Percentiles rank a stretch among this genome's conserved stretches.
phyloP scores from a whole-genome alignment of 2,329 filamentous ascomycete species.

The Scytalidium sp. region DNA sequence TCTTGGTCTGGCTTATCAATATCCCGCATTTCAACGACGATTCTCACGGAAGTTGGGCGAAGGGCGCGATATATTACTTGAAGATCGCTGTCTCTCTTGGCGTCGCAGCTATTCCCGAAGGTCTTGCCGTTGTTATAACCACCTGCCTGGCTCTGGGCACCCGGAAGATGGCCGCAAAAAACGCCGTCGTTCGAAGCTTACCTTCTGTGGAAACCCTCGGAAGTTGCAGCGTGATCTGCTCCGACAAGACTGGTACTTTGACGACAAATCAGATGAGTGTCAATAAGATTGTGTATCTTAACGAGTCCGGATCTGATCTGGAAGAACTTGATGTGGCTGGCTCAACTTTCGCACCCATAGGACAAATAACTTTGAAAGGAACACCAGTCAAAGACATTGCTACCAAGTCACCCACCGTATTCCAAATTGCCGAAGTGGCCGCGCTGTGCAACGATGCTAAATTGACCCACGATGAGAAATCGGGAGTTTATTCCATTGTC shows the following conservation, averaged over 20 bases:
- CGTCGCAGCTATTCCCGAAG: conserved; percentile 96
- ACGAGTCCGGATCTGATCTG: conserved; percentile 67
- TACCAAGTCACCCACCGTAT: conserved; percentile 70
- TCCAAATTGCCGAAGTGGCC: conserved; percentile 70
- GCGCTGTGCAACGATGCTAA: conserved; percentile 87
- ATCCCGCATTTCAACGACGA: conserved; percentile 96
- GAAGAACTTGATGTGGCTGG: conserved; percentile 89
- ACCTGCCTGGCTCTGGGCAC: conserved; percentile 95
- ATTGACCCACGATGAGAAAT: conserved; percentile 77
- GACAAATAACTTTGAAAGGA: conserved; percentile 67
- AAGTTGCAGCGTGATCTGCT: conserved; percentile 99
- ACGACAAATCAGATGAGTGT: conserved; percentile 99
- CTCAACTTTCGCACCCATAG: conserved; percentile 85
- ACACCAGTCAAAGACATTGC: conserved; percentile 67
- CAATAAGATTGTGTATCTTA: conserved; percentile 84
- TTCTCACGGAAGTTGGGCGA: conserved; percentile 87
- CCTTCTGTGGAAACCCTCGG: conserved; percentile 97
- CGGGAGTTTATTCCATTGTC: conserved; percentile 72
- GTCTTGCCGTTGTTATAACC: conserved; percentile 97
- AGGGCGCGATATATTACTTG: conserved; percentile 98
- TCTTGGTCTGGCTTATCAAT: conserved; percentile 98
- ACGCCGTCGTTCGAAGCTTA: conserved; percentile 92
- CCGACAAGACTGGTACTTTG: conserved; percentile 96
- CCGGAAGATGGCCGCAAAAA: conserved; percentile 98
- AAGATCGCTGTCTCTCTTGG: conserved; percentile 99